phyloP scores from a whole-genome alignment of 208 protist genomes.

The Trypanosoma melophagium region DNA sequence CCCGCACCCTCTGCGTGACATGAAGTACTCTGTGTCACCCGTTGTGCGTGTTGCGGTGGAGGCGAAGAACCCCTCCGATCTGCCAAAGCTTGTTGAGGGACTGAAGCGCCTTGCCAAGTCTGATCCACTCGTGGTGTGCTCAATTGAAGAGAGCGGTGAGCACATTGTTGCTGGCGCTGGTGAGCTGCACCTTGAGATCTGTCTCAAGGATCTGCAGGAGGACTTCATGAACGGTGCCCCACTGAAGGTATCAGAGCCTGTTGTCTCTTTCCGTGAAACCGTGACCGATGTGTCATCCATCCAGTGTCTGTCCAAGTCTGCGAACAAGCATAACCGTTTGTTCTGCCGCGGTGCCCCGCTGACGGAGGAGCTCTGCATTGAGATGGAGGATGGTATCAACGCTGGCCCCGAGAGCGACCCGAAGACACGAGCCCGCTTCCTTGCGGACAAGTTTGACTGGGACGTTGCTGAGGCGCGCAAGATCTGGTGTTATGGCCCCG shows the following conservation, averaged over 20 bases:
- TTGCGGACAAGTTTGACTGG: slow-evolving; percentile 93
- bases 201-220: slow-evolving; percentile 98
- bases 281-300: slow-evolving; percentile 93
- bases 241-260: slow-evolving; percentile 95
- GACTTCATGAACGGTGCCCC: slow-evolving; percentile 95
- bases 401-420: slow-evolving; percentile 90
- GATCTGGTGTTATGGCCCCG: slow-evolving; percentile 98
- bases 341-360: slow-evolving; percentile 94
- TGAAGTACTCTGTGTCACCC: slow-evolving; percentile 99
- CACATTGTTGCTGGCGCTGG: slow-evolving; percentile 99
- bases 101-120: slow-evolving; percentile 97
- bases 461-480: slow-evolving; percentile 93
- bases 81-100: slow-evolving; percentile 98
- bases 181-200: slow-evolving; percentile 99
- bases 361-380: slow-evolving; percentile 89
- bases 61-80: slow-evolving; percentile 96
- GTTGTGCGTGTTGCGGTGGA: slow-evolving; percentile 98
- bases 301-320: slow-evolving; percentile 86
- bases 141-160: slow-evolving; percentile 97
- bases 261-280: slow-evolving; percentile 99
- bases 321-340: slow-evolving; percentile 99
- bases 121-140: slow-evolving; percentile 95
- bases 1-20: slow-evolving; percentile 78
- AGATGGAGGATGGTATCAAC: slow-evolving; percentile 92
- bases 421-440: slow-evolving; percentile 88